Percentiles rank a stretch among this genome's conserved stretches.
Conservation (phyloP, 768 basidiomycete genomes). For the Trametes sanguinea region DNA sequence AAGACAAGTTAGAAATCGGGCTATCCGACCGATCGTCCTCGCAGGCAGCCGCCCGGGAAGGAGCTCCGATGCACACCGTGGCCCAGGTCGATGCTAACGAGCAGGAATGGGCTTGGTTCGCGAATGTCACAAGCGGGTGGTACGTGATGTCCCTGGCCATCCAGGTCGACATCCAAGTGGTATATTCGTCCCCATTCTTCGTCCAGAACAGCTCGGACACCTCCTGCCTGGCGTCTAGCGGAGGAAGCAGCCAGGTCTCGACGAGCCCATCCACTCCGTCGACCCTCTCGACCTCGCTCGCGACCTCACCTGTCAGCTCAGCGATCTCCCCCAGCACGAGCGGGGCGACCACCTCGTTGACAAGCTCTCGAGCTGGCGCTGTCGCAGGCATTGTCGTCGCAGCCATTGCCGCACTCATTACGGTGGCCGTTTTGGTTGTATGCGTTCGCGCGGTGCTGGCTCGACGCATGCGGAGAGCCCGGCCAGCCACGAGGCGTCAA, state of each 20-base stretch:
- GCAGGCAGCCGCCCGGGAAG: no score
- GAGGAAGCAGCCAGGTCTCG: not conserved
- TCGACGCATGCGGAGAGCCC: not conserved
- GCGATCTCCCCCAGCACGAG: not conserved
- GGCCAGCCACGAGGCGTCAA: not conserved
- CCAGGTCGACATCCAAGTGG: not conserved
- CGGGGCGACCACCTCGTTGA: not conserved
- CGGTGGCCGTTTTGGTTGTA: not conserved
- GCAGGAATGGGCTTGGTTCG: not conserved
- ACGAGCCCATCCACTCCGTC: no score
- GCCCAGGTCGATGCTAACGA: not conserved
- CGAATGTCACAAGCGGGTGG: not conserved
- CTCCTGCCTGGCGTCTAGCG: not conserved
- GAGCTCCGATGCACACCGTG: no score
- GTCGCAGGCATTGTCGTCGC: not conserved
- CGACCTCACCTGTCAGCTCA: not conserved
- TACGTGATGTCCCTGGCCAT: not conserved
- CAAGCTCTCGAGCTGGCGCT: not conserved
- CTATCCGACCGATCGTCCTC: no score
- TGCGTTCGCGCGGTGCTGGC: not conserved
- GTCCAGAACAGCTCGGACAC: not conserved
- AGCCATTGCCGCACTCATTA: not conserved
- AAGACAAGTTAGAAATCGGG: no score
- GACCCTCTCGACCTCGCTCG: not conserved
- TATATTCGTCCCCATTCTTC: not conserved